These are phyloP conservation scores for Trifolium repens DNA, from an alignment of 306 rosid species.

Conservation along the genomic window DNA sequence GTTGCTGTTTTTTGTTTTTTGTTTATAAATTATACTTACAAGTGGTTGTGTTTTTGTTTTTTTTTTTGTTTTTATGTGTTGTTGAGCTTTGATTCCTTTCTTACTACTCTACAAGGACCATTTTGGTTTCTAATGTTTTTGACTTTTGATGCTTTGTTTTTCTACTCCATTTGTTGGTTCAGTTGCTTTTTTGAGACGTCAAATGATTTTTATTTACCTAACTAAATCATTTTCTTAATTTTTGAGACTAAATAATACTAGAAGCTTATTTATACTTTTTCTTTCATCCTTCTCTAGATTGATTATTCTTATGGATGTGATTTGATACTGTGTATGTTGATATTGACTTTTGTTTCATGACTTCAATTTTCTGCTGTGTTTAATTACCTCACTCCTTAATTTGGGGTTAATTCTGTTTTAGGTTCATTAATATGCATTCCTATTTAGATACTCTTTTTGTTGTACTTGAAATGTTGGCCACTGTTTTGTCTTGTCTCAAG, in stretches of 20 bases:
- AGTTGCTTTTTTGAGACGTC: slow-evolving; percentile 15
- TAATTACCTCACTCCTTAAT: background rate
- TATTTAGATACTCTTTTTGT: slow-evolving; percentile 16
- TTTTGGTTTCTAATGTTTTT: slow-evolving; percentile 19
- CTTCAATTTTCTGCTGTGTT: slow-evolving; percentile 15
- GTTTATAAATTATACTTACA: background rate
- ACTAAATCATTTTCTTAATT: slow-evolving; percentile 29
- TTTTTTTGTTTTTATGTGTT: background rate
- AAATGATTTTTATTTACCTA: slow-evolving; percentile 34
- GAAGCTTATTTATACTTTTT: background rate
- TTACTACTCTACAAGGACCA: slow-evolving; percentile 5
- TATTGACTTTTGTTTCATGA: slow-evolving; percentile 19
- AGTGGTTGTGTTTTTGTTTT: background rate
- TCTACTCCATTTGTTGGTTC: background rate
- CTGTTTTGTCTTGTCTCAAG: background rate
- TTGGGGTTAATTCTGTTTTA: slow-evolving; percentile 16
- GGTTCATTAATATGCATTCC: slow-evolving; percentile 21
- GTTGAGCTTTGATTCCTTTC: slow-evolving; percentile 13
- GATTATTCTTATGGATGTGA: slow-evolving; percentile 30
- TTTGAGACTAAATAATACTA: slow-evolving; percentile 11
- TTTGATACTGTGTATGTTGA: slow-evolving; percentile 25
- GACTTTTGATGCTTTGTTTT: slow-evolving; percentile 18
- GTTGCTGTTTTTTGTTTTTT: background rate
- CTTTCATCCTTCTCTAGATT: background rate
- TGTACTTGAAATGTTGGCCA: slow-evolving; percentile 8